Base-by-base conservation (phyloP, 176 grass and related monocot species). In the Lolium multiflorum region DNA sequence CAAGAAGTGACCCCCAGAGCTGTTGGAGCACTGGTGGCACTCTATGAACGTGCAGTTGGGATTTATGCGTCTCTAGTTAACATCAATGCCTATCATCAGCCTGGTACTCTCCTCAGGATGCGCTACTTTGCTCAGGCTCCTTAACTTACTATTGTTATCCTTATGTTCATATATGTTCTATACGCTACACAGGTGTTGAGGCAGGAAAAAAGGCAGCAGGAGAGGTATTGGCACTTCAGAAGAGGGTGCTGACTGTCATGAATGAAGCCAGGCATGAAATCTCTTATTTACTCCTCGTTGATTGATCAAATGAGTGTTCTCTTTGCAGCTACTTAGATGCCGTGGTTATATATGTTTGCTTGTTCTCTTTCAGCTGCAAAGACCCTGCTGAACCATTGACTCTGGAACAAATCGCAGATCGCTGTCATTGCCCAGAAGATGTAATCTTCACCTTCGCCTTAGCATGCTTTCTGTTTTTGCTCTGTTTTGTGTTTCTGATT, bases 81-180 rank as follows among this genome's bases (percentile, higher is more conserved):
- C 75, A 97, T 99, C 86, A 99, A 99, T 89, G 97, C 97, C 71
- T 99, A 99, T 66, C 97, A 97, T 83, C 97, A 99, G 58, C 97
- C 97, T 86, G 97, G 97, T 99, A 86, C 82, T 50, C 35, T 69
- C 4, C 60, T 75, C 59, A 43, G 62, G 9, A 76, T 65, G 72
- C 20, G 10, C 66, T 86, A 52, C 22, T 88, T 43, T 63, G 46
- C 7, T 67, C 24, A 74, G 11, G 64, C 71, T 89, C 9, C 17
- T 59, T 87, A 47, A 17, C 3, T 57, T 74, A 35, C 18, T 78
- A n/a, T 71, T 77, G 2, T 11, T 48, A 3, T 79, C 72, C 11
- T 77, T 66, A 83, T 84, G 31, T 71, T 78, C 65, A 10, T 73
- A 89, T 62, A 55, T 86, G 64, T 20, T 39, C 15, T 57, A 79